Percentiles rank a stretch among this genome's conserved stretches.
Conservation (phyloP, 495 filamentous ascomycete genomes). For the Pseudotulostoma volvatum region DNA sequence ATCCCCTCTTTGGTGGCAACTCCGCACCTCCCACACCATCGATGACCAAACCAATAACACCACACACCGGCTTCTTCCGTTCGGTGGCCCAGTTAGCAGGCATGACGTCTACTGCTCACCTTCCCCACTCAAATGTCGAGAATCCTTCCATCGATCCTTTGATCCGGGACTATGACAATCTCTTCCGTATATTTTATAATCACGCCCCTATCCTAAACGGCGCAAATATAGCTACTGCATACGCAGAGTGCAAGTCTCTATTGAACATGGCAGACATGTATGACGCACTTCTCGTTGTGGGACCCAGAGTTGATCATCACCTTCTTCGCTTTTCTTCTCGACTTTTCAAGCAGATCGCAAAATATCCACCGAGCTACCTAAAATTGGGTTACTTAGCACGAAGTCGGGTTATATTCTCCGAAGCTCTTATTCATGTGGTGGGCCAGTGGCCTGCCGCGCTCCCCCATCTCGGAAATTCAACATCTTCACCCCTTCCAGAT, state of each 20-base stretch:
- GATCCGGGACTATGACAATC: constrained; percentile 79
- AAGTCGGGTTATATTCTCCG: constrained; percentile 72
- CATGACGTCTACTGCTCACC: constrained; percentile 34
- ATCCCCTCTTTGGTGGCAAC: constrained; percentile 31
- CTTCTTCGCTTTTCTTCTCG: constrained; percentile 75
- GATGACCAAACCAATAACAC: constrained; percentile 35
- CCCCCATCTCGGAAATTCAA: constrained; percentile 50
- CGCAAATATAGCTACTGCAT: constrained; percentile 76
- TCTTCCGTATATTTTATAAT: constrained; percentile 88
- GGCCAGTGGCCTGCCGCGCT: constrained; percentile 76
- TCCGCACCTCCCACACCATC: constrained; percentile 27
- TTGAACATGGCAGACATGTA: constrained; percentile 78
- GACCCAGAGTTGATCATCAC: constrained; percentile 83
- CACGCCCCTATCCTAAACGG: constrained; percentile 63
- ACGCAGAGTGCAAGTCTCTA: constrained; percentile 79
- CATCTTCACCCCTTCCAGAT: constrained; percentile 42
- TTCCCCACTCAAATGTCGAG: constrained; percentile 17
- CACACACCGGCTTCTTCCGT: constrained; percentile 57
- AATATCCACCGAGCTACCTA: constrained; percentile 82
- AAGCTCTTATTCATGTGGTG: constrained; percentile 80
- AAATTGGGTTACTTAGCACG: constrained; percentile 75
- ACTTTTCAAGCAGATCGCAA: constrained; percentile 85
- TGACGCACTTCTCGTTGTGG: constrained; percentile 74
- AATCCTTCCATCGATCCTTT: constrained; percentile 45
- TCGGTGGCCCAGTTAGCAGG: constrained; percentile 63